Evolutionary conservation across 2,329 filamentous ascomycete genomes (phyloP), one percentile per base, ranked within the genome.

Genomic region (Hypocreales sp.): DNA sequence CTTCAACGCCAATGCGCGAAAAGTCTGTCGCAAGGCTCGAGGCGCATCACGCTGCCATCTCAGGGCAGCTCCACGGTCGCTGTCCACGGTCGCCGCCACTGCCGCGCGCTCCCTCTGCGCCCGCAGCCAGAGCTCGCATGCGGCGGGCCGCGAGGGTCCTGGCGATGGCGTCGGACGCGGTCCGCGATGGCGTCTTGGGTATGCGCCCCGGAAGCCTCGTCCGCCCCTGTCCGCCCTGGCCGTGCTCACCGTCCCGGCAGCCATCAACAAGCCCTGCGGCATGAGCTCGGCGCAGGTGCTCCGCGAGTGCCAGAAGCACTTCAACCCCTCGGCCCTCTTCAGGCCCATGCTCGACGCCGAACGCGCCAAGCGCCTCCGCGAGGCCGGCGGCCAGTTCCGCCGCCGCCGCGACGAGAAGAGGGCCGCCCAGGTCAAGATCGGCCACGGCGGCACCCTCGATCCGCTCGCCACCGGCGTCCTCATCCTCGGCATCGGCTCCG

Each of bases 391-490:
- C 31, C 70, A 78, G 46, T 64, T 65, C 39, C 62, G 65, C 39
- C 67, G 75, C 33, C 66, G 72, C 34, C 57, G 58, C 36, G 56
- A 55, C 25, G 61, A 64, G 35, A 68, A 71, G 48, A 65, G 65
- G 40, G 60, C 66, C 2, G 49, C 76, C 5, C 71, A 81, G 35
- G 77, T 95, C 40, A 98, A 95, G 61, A 80, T 95, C 45, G 90
- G 90, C 19, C 90, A 98, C 56, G 90, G 90, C 34, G 90, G 90
- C 23, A 98, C 90, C 2, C 67, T 98, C 12, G 90, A 98, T 46
- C 90, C 90, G 15, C 67, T 94, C 42, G 90, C 90, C 7, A 93
- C 86, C 1, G 90, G 90, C 24, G 81, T 98, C 15, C 67, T 98
- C 26, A 84, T 95, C 36, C 64, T 90, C 6, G 90, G 87, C 30